These are phyloP conservation scores for Fusarium sp. DNA, from an alignment of 2,329 filamentous ascomycete species.

Conservation along the genomic window DNA sequence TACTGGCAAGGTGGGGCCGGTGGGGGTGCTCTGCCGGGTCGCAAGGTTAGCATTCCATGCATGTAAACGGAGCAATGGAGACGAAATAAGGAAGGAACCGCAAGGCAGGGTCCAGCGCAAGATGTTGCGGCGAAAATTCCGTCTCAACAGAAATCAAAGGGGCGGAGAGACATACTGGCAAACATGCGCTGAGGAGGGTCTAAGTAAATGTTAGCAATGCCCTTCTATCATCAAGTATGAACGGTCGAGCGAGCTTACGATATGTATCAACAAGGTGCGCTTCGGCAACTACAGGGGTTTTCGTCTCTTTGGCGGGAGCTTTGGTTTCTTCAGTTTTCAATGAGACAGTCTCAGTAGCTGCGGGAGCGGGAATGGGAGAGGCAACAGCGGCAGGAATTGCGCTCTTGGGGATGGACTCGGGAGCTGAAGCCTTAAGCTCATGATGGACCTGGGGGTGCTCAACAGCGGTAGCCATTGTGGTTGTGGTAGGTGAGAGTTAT, in stretches of 20 bases:
- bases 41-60: slow-evolving; percentile 51
- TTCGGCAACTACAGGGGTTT: slow-evolving; percentile 74
- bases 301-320: slow-evolving; percentile 42
- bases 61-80: slow-evolving; percentile 26
- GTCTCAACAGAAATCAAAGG: slow-evolving; percentile 18
- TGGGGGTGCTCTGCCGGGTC: slow-evolving; percentile 71
- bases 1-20: slow-evolving; percentile 74
- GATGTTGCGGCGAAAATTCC: slow-evolving; percentile 14
- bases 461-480: slow-evolving; percentile 45
- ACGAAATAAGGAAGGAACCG: slow-evolving; percentile 23
- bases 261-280: slow-evolving; percentile 82
- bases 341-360: slow-evolving; percentile 28
- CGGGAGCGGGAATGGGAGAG: slow-evolving; percentile 29
- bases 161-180: slow-evolving; percentile 64
- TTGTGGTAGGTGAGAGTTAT: slow-evolving; percentile 27
- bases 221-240: slow-evolving; percentile 1
- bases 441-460: slow-evolving; percentile 40
- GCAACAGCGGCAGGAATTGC: slow-evolving; percentile 27
- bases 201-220: slow-evolving; percentile 49
- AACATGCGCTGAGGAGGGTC: slow-evolving; percentile 75
- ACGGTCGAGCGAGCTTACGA: slow-evolving; percentile 59
- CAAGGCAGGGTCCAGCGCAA: slow-evolving; percentile 7
- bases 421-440: slow-evolving; percentile 26
- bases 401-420: slow-evolving; percentile 30
- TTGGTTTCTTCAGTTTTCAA: slow-evolving; percentile 19